Evolutionary conservation across 495 filamentous ascomycete species (phyloP), one percentile per base, ranked within the genome.

Genomic region (Aspergillus wentii): DNA sequence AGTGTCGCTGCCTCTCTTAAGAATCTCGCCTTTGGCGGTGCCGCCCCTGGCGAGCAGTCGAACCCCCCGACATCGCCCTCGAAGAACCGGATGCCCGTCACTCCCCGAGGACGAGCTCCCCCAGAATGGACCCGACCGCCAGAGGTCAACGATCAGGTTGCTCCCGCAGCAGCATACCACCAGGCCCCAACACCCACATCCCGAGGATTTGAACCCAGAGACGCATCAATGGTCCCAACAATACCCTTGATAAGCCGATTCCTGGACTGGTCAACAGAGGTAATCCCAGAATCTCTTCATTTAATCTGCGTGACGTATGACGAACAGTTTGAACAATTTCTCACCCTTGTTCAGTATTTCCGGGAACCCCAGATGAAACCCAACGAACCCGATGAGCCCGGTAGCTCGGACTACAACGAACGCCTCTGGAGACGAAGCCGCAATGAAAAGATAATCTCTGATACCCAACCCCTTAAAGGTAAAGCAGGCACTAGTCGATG

Each of bases 281-380:
- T 79, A 71, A 61, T 51, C 21, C 33, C 44, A 43, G 35, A 48
- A 39, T 38, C 51, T 31, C 23, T 54, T 41, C 30, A 41, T 43
- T 35, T 47, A 16, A 35, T 47, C 17, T 41, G 34, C 43, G 23
- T 46, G 22, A 21, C 47, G 28, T 37, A 37, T 40, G 39, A 33
- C 38, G 20, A 29, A 33, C 30, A 41, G 16, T 48, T 29, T 14
- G 26, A 49, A 43, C 39, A 44, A 32, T 44, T 56, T 54, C 64
- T 74, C 17, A 73, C 52, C 18, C 10, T 23, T 49, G 8, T 42
- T 20, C 48, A 80, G 67, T 97, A 99, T 58, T 99, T 96, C 76
- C 86, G 92, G 29, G 89, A 99, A 61, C 94, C 94, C 28, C 92
- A 99, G 62, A 99, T 99, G 92, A 92, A 91, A 53, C 82, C 86